phyloP scores from a whole-genome alignment of 2,329 filamentous ascomycete genomes.

The Calonectria montana region DNA sequence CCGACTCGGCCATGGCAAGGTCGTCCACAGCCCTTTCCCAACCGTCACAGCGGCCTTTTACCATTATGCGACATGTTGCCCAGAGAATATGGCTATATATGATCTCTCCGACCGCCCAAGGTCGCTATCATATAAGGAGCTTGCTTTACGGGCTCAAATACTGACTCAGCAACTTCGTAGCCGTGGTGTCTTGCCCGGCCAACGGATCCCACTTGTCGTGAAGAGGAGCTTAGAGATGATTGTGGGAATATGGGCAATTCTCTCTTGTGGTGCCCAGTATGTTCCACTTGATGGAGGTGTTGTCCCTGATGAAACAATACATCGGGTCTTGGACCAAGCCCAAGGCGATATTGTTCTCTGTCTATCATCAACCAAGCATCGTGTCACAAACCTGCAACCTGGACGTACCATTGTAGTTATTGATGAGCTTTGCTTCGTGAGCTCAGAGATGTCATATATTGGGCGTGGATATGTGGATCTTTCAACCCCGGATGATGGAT shows the following conservation, averaged over 20 bases:
- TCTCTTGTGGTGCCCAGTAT: slow-evolving; percentile 69
- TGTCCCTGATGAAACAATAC: slow-evolving; percentile 59
- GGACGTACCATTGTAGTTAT: slow-evolving; percentile 42
- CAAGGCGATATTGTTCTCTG: slow-evolving; percentile 59
- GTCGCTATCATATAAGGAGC: slow-evolving; percentile 57
- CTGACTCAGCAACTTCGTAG: slow-evolving; percentile 53
- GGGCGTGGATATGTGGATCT: slow-evolving; percentile 43
- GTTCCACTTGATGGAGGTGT: slow-evolving; percentile 69
- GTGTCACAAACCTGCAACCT: slow-evolving; percentile 44
- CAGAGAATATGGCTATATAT: slow-evolving; percentile 53
- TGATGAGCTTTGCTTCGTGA: slow-evolving; percentile 34
- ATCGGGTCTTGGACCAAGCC: slow-evolving; percentile 61
- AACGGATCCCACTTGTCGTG: slow-evolving; percentile 66
- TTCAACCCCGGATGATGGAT: slow-evolving; percentile 51
- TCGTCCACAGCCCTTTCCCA: slow-evolving; percentile 47
- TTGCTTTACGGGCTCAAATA: slow-evolving; percentile 55
- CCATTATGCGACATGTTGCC: slow-evolving; percentile 50
- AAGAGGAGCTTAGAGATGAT: slow-evolving; percentile 68
- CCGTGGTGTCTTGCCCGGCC: slow-evolving; percentile 54
- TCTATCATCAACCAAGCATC: slow-evolving; percentile 51
- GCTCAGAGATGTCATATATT: not conserved
- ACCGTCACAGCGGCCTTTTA: slow-evolving; percentile 54
- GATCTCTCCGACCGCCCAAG: slow-evolving; percentile 45
- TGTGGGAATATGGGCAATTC: slow-evolving; percentile 65
- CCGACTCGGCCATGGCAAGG: slow-evolving; percentile 32